Evolutionary conservation across 495 filamentous ascomycete species (phyloP), one percentile per base, ranked within the genome.

Genomic region (Chaetomidium leptoderma): DNA sequence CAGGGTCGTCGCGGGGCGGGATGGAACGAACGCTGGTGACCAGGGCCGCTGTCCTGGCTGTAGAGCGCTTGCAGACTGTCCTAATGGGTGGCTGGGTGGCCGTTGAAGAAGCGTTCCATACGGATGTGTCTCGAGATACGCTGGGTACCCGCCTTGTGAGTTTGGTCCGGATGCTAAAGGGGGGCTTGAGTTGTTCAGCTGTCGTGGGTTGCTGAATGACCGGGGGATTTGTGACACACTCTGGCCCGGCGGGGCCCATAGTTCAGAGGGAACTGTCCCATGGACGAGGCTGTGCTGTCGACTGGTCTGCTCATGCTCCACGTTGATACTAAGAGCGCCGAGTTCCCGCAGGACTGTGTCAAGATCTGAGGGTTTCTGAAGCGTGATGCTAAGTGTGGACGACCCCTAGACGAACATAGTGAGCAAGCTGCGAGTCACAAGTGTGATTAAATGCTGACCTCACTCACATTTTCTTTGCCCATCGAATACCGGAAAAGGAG

Each of bases 401-500:
- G 13, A 27, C 6, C 7, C 27, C 60, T 66, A 21, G 5, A 29
- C 4, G 16, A 37, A 13, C 10, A 0, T 10, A 4, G 35, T 56
- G 13, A 60, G 42, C 16, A 44, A 35, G 26, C 24, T 26, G 42
- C 14, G 6, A 53, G 11, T 24, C 21, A 14, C 8, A 7, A 6
- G 16, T n/a, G 10, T 17, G 2, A 11, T 1, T 29, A 29, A n/a
- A 7, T 30, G 9, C 26, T 17, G 10, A 13, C 16, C 4, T 19
- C 19, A 36, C 52, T 55, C 21, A 57, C 66, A 40, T 51, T 49
- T 13, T 40, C 32, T 26, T 13, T 19, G 2, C 23, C 58, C 7
- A 46, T 57, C 7, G 58, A 52, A 55, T 66, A 63, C 14, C 40
- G 50, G 29, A 69, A 66, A 21, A 60, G 16, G n/a, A 69, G 32